Base-by-base conservation (phyloP, 208 protist genomes). In the Wallacemonas collosoma region DNA sequence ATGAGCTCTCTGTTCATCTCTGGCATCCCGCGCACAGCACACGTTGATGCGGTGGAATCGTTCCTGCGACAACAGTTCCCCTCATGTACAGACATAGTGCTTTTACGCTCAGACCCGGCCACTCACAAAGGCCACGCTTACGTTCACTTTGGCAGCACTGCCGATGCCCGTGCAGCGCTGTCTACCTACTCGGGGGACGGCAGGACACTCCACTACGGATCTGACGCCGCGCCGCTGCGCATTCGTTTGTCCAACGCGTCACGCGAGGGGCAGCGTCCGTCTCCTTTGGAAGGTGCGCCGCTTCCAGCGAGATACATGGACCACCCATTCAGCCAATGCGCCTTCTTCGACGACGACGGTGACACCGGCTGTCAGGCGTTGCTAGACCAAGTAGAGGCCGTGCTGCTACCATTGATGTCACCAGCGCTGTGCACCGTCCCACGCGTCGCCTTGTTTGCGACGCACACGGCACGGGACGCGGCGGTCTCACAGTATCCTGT, bases 91-190 rank as follows among this genome's bases (percentile, higher is more conserved):
- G 73, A 77, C 36, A 70, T 82, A 17, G 71, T 77, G 60, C 45
- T 83, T 39, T 63, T 81, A 45, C 54, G 51, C 1, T 74, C 72
- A 14, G 53, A 60, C 14, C 62, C 36, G 2, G 40, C 50, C 36
- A 44, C 61, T 45, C 80, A 89, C 76, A 89, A 86, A 56, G 80
- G 83, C 1, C 77, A 83, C 68, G 83, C 83, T 14, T 89, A 86
- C 73, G 53, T 77, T 1, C 79, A 85, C 71, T 89, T 89, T 53
- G 38, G 17, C 14, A 35, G 41, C 3, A 36, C 54, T 26, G 64
- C 56, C 38, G 70, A 55, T 17, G 67, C 50, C 14, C 43, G 38
- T 36, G 26, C 35, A 5, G 69, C 61, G 40, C 12, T 51, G 9
- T 66, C 9, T 38, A 50, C 14, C 41, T 36, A 65, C 26, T 7